Evolutionary conservation across 768 basidiomycete species (phyloP).

Genomic region (Mycena polygramma): DNA sequence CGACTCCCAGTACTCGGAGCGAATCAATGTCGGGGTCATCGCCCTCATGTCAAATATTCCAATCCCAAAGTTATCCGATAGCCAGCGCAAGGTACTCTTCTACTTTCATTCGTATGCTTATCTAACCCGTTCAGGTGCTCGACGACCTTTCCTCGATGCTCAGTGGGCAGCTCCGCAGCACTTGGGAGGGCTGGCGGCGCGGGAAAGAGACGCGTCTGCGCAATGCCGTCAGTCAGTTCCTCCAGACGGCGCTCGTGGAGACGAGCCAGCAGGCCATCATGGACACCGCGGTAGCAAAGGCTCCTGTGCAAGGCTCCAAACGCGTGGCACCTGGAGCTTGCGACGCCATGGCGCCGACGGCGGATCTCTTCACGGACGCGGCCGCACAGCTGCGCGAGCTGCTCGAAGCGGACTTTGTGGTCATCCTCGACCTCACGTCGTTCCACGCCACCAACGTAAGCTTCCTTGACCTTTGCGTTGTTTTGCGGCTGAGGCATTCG

Average conservation of each 20-base stretch:
- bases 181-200: constrained; percentile 28
- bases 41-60: constrained; percentile 15
- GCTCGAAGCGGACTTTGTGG: constrained; percentile 30
- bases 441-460: constrained; percentile 11
- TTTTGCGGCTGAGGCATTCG: too few species aligned
- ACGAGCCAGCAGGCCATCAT: constrained; percentile 18
- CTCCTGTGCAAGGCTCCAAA: constrained; percentile 25
- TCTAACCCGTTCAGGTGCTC: not conserved
- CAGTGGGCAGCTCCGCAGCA: constrained; percentile 19
- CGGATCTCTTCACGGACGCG: constrained; percentile 16
- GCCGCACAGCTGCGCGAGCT: constrained; percentile 24
- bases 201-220: constrained; percentile 18
- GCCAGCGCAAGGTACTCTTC: constrained; percentile 1
- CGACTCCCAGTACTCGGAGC: constrained; percentile 2
- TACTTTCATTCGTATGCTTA: too few species aligned
- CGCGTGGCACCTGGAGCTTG: not conserved
- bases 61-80: constrained; percentile 11
- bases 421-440: constrained; percentile 24
- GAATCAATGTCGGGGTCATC: constrained; percentile 23
- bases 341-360: not conserved
- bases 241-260: constrained; percentile 24
- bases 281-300: not conserved
- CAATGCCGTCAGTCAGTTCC: constrained; percentile 17
- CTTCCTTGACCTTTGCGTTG: not conserved
- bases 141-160: constrained; percentile 23